Base-by-base conservation (phyloP, 2,329 filamentous ascomycete species). In the Bisporella sp. region DNA sequence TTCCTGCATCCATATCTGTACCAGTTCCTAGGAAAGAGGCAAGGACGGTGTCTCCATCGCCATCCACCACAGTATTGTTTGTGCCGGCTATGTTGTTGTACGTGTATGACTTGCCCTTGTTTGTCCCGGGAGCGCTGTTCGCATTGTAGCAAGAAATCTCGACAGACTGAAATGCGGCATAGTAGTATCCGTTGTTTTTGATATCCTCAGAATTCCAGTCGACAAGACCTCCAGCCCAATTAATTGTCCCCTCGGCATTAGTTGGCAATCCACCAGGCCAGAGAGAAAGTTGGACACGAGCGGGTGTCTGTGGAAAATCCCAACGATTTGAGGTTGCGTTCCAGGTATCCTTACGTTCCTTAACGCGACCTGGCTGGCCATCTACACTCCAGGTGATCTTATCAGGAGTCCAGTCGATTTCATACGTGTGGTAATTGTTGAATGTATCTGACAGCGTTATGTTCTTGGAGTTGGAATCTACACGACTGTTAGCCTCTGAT, bases 391-490 rank as follows among this genome's bases (percentile, higher is more conserved):
- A 99, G 51, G 82, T 85, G 58, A 97, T 84, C 57, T 78, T 71
- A 57, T 97, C 92, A 9, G 89, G 88, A 3, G 84, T 86, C 93
- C 93, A 99, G 67, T 89, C 83, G 64, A 99, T 86, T 66, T 92
- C 89, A 71, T 97, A 99, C 39, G 85, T 85, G 74, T 99, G 93
- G 68, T 77, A 89, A 60, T 90, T 82, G 49, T 76, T 68, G 66
- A 86, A 91, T 4, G 89, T 91, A 69, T 95, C 78, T 31, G 76
- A 75, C 31, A 80, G 61, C 2, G 78, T 78, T 45, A 90, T 80
- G 67, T 96, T 92, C 9, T n/a, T 43, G 21, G 49, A 69, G 74
- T 7, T 81, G 84, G 66, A 11, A 3, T 39, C 35, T 39, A 13
- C 9, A 39, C 2, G 9, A 39, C 13, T 2, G 13, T 39, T 13